These are phyloP conservation scores for Myxozyma geophila DNA, from an alignment of 805 yeast species.

Conservation along the genomic window DNA sequence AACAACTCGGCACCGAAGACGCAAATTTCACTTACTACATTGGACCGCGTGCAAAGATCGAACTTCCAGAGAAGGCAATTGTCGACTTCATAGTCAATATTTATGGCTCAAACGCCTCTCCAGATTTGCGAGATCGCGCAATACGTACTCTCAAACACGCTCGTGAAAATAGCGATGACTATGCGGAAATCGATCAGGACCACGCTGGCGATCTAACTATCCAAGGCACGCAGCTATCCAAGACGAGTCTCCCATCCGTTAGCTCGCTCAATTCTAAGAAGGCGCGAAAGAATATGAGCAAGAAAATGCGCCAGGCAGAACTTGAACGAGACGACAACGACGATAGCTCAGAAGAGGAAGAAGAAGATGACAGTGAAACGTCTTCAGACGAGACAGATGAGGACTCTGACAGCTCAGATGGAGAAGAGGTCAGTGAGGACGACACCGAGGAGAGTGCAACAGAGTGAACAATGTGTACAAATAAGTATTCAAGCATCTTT, in stretches of 20 bases:
- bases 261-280: constrained; percentile 7
- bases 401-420: background rate
- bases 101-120: constrained; percentile 22
- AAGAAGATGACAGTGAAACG: constrained; percentile 18
- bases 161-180: constrained; percentile 1
- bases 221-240: constrained; percentile 4
- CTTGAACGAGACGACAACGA: constrained; percentile 29
- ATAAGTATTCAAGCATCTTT: background rate
- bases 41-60: constrained; percentile 33
- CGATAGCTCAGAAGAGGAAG: constrained; percentile 1
- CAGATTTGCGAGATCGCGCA: constrained; percentile 17
- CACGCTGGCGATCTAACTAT: background rate
- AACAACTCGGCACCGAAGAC: constrained; percentile 19
- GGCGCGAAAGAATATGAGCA: constrained; percentile 3
- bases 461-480: background rate
- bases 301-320: constrained; percentile 18
- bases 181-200: background rate
- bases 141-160: constrained; percentile 21
- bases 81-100: constrained; percentile 21
- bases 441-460: background rate
- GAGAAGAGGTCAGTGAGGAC: constrained; percentile 1
- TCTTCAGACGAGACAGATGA: constrained; percentile 6
- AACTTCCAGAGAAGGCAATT: constrained; percentile 22
- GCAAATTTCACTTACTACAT: constrained; percentile 22
- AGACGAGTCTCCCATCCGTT: constrained; percentile 8